Conservation (phyloP, 2,329 filamentous ascomycete genomes). For the Neofusicoccum ribis region DNA sequence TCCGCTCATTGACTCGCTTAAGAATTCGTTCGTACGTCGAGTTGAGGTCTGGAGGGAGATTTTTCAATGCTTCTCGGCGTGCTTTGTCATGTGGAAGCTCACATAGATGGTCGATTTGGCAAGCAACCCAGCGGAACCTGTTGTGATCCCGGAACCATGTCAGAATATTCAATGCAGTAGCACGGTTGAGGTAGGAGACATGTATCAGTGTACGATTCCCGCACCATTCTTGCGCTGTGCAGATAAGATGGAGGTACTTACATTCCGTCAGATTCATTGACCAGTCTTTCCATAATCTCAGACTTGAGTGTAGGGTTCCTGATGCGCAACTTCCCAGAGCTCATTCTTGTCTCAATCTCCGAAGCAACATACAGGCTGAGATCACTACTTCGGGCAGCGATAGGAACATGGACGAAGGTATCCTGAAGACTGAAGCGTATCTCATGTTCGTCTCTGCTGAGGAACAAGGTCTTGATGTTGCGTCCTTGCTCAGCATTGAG, state of each 20-base stretch:
- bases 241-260: neutral
- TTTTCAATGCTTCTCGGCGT: neutral
- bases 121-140: neutral
- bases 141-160: too few species aligned
- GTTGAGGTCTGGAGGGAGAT: neutral
- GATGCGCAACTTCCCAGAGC: neutral
- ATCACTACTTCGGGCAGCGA: neutral
- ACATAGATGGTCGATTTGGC: neutral
- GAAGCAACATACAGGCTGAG: neutral
- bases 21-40: neutral
- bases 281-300: neutral
- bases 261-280: neutral
- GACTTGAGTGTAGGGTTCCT: neutral
- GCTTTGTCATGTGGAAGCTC: neutral
- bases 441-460: neutral
- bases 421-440: neutral
- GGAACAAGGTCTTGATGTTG: neutral
- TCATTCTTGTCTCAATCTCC: neutral
- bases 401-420: neutral
- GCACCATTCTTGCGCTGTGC: too few species aligned
- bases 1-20: neutral
- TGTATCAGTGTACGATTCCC: too few species aligned
- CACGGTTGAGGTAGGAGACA: too few species aligned
- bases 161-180: too few species aligned
- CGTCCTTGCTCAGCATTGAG: neutral